Percentiles rank a stretch among this genome's conserved stretches.
Conservation (phyloP, 2,329 filamentous ascomycete genomes). For the Trichoderma brevicompactum region DNA sequence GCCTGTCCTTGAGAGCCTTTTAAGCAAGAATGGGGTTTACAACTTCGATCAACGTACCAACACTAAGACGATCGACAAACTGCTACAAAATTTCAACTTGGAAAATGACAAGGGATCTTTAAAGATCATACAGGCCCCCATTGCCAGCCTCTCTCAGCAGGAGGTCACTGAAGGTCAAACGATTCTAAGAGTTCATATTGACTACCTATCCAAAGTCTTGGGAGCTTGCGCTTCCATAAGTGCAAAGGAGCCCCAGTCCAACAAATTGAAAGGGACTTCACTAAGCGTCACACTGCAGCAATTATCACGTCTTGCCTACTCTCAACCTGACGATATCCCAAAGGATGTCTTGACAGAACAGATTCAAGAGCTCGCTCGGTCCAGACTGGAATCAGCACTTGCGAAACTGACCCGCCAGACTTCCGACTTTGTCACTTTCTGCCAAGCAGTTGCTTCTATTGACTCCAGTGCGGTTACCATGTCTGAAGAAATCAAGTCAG, state of each 20-base stretch:
- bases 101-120: slow-evolving; percentile 60
- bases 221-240: slow-evolving; percentile 42
- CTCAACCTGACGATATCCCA: slow-evolving; percentile 48
- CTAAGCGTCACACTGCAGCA: slow-evolving; percentile 53
- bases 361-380: slow-evolving; percentile 58
- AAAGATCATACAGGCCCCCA: slow-evolving; percentile 51
- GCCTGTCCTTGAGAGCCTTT: slow-evolving; percentile 67
- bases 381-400: slow-evolving; percentile 61
- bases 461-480: slow-evolving; percentile 57
- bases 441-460: slow-evolving; percentile 58
- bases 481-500: slow-evolving; percentile 58
- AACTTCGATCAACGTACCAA: slow-evolving; percentile 88
- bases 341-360: slow-evolving; percentile 55
- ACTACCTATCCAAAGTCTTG: slow-evolving; percentile 59
- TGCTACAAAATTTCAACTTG: slow-evolving; percentile 64
- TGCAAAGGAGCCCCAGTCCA: slow-evolving; percentile 36
- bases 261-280: slow-evolving; percentile 38
- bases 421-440: slow-evolving; percentile 58
- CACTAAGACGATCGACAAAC: slow-evolving; percentile 79
- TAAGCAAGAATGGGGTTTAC: slow-evolving; percentile 70
- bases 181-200: slow-evolving; percentile 54
- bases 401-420: slow-evolving; percentile 60
- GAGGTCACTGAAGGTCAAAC: slow-evolving; percentile 39
- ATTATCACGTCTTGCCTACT: slow-evolving; percentile 61
- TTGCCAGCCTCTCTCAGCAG: slow-evolving; percentile 39